Percentiles rank a stretch among this genome's conserved stretches.
phyloP scores from a whole-genome alignment of 345 rosid species.

The Brassica cretica region DNA sequence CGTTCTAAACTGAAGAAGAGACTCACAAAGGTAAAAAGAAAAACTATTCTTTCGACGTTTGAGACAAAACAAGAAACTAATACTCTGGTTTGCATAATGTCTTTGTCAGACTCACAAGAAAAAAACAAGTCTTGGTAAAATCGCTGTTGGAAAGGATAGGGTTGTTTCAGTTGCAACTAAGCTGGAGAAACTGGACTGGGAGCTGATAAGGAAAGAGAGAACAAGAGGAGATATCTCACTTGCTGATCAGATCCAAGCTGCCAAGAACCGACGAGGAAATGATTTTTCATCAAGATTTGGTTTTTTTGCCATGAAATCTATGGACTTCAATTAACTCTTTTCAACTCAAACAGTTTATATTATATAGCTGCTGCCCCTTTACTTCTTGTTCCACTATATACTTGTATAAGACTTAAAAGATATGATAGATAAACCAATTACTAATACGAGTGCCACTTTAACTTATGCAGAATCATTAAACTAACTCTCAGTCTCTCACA shows the following conservation, averaged over 20 bases:
- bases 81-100: background rate
- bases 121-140: conserved; percentile 45
- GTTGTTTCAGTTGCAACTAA: conserved; percentile 41
- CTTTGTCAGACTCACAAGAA: conserved; percentile 58
- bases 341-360: too few relatives aligned
- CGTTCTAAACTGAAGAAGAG: conserved; percentile 52
- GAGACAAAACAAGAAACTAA: conserved; percentile 10
- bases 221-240: conserved; percentile 55
- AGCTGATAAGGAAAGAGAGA: conserved; percentile 56
- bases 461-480: background rate
- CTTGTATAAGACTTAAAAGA: background rate
- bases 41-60: background rate
- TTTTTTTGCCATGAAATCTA: conserved; percentile 25
- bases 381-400: conserved; percentile 12
- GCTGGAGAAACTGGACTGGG: conserved; percentile 66
- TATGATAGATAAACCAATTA: background rate
- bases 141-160: conserved; percentile 35
- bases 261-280: conserved; percentile 55
- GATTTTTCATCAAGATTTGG: conserved; percentile 26
- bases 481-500: background rate
- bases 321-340: conserved; percentile 26
- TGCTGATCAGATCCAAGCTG: conserved; percentile 82
- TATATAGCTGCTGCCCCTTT: conserved; percentile 14
- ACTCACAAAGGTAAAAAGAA: conserved; percentile 57
- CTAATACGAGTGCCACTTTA: background rate